Conservation (phyloP, 495 filamentous ascomycete genomes). For the Aspergillus taichungensis region DNA sequence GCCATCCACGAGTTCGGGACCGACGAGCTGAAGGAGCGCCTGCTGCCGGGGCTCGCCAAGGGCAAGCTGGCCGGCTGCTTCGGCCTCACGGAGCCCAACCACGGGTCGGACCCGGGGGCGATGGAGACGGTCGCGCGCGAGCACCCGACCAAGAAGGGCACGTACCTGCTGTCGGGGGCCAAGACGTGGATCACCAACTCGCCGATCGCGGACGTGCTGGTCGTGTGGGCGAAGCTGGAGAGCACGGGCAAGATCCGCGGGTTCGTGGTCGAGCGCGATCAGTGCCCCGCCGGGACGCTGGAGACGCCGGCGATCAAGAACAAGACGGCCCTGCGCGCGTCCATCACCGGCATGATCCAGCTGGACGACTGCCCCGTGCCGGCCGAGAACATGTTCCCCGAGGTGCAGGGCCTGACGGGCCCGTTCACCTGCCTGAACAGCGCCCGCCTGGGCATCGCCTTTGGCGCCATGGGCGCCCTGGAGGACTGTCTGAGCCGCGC, state of each 20-base stretch:
- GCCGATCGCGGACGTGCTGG: slow-evolving; percentile 80
- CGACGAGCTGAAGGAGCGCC: slow-evolving; percentile 80
- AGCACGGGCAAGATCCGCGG: slow-evolving; percentile 91
- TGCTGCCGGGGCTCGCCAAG: slow-evolving; percentile 74
- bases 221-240: slow-evolving; percentile 92
- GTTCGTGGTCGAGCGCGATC: slow-evolving; percentile 74
- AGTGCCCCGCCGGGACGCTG: slow-evolving; percentile 77
- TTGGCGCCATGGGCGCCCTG: slow-evolving; percentile 85
- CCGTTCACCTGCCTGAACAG: slow-evolving; percentile 93
- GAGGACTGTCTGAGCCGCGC: slow-evolving; percentile 82
- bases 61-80: slow-evolving; percentile 87
- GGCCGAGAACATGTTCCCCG: slow-evolving; percentile 86
- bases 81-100: slow-evolving; percentile 93
- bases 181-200: slow-evolving; percentile 99
- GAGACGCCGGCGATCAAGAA: slow-evolving; percentile 92
- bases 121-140: slow-evolving; percentile 87
- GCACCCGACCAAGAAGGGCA: slow-evolving; percentile 82
- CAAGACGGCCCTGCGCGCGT: slow-evolving; percentile 88
- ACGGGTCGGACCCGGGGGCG: slow-evolving; percentile 90
- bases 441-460: slow-evolving; percentile 86
- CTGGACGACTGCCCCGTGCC: slow-evolving; percentile 85
- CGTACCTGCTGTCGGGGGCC: slow-evolving; percentile 68
- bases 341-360: slow-evolving; percentile 96
- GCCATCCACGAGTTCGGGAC: slow-evolving; percentile 93
- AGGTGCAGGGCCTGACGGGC: slow-evolving; percentile 77